phyloP scores from a whole-genome alignment of 2,329 filamentous ascomycete species.

The Alternaria viburni region DNA sequence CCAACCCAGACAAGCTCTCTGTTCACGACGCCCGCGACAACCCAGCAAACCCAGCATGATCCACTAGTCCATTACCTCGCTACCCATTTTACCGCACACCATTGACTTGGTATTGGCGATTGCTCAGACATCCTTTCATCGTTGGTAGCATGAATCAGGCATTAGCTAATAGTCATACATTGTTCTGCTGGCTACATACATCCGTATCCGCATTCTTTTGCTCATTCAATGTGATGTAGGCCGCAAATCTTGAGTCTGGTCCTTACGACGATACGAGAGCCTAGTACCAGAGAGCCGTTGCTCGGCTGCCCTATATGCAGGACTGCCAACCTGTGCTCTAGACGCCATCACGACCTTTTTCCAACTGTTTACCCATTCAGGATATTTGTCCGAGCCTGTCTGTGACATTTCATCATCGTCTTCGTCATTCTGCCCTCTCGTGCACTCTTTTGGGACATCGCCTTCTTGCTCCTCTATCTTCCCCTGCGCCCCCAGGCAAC shows the following conservation, averaged over 20 bases:
- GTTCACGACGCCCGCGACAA: not conserved
- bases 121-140: not conserved
- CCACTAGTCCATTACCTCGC: not conserved
- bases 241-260: not conserved
- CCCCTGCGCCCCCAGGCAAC: not conserved
- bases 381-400: not conserved
- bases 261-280: not conserved
- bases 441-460: not conserved
- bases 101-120: not conserved
- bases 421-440: not conserved
- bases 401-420: not conserved
- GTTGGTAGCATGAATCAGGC: not conserved
- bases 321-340: not conserved
- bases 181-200: not conserved
- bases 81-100: not conserved
- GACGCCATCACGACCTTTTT: not conserved
- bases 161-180: not conserved
- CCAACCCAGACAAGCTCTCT: slow-evolving; percentile 2
- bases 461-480: not conserved
- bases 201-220: not conserved
- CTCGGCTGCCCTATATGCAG: not conserved
- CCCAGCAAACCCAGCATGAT: not conserved
- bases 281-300: not conserved
- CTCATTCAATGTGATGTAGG: not conserved
- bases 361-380: not conserved